These are phyloP conservation scores for Pisolithus orientalis DNA, from an alignment of 768 basidiomycete genomes.

Conservation along the genomic window DNA sequence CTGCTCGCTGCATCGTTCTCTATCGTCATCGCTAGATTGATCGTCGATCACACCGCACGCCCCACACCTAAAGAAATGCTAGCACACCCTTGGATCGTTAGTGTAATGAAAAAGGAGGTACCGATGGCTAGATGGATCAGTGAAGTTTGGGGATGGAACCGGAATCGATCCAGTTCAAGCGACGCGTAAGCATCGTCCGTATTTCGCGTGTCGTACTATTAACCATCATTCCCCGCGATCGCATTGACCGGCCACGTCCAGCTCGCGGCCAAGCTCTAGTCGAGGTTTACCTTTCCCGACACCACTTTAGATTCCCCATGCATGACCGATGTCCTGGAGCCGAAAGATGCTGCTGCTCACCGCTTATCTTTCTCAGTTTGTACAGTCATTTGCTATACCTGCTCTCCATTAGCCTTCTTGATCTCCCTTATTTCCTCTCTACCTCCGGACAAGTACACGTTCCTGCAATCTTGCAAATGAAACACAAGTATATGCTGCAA, in stretches of 20 bases:
- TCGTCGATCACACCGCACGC: conserved; percentile 58
- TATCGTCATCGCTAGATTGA: conserved; percentile 45
- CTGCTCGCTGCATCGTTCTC: conserved; percentile 1
- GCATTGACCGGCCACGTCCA: conserved; percentile 5
- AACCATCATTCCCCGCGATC: no score
- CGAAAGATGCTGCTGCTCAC: not conserved
- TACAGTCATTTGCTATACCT: not conserved
- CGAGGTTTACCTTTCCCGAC: conserved; percentile 20
- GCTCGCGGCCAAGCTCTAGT: conserved; percentile 26
- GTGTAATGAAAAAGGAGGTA: conserved; percentile 73
- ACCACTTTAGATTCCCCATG: conserved; percentile 5
- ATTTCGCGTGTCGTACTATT: not conserved
- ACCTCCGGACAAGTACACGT: no score
- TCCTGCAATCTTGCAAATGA: no score
- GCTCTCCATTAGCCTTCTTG: not conserved
- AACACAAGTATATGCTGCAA: no score
- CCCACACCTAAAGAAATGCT: conserved; percentile 83
- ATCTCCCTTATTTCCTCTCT: not conserved
- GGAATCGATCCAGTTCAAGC: conserved; percentile 30
- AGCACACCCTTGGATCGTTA: conserved; percentile 75
- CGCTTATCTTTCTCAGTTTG: no score
- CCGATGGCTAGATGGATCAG: conserved; percentile 88
- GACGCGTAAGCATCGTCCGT: conserved; percentile 14
- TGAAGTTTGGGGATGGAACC: conserved; percentile 77
- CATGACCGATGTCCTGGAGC: not conserved